Percentiles rank a stretch among this genome's conserved stretches.
Evolutionary conservation across 2,329 filamentous ascomycete genomes (phyloP).

Genomic region (Scedosporium minutisporum): DNA sequence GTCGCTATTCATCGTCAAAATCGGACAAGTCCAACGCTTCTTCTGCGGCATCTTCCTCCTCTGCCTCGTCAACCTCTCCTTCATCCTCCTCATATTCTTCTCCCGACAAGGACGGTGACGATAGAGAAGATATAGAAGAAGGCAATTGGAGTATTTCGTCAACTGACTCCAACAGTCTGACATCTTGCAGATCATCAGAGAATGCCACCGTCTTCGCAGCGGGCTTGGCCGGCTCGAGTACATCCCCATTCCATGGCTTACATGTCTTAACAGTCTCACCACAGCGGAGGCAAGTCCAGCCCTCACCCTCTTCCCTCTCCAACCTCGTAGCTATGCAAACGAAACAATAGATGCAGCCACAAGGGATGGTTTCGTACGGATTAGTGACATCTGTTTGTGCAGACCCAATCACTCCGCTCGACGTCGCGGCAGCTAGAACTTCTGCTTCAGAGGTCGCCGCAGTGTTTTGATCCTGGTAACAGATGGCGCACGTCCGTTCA

Average conservation of each 20-base stretch:
- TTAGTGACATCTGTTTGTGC: constrained; percentile 92
- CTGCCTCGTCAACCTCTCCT: neutral
- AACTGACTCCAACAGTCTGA: neutral
- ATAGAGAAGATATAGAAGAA: neutral
- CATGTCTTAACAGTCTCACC: constrained; percentile 77
- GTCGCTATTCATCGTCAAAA: neutral
- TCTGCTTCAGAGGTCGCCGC: constrained; percentile 62
- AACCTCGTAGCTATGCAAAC: constrained; percentile 86
- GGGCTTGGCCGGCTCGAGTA: constrained; percentile 50
- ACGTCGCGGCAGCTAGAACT: constrained; percentile 58
- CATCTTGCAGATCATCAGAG: constrained; percentile 36
- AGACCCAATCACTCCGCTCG: constrained; percentile 73
- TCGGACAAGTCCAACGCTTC: constrained; percentile 1
- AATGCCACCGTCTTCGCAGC: constrained; percentile 53
- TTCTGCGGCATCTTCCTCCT: neutral
- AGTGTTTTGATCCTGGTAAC: constrained; percentile 87
- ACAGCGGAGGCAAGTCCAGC: constrained; percentile 85
- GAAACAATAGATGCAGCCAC: constrained; percentile 91
- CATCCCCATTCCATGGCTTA: constrained; percentile 84
- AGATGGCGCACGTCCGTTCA: constrained; percentile 91
- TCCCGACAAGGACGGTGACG: neutral
- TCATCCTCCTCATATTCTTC: neutral
- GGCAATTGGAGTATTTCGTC: neutral
- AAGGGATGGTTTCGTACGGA: constrained; percentile 83
- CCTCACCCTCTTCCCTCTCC: constrained; percentile 87